Evolutionary conservation across 768 basidiomycete genomes (phyloP), one percentile per base, ranked within the genome.

Genomic region (Cyathus striatus): DNA sequence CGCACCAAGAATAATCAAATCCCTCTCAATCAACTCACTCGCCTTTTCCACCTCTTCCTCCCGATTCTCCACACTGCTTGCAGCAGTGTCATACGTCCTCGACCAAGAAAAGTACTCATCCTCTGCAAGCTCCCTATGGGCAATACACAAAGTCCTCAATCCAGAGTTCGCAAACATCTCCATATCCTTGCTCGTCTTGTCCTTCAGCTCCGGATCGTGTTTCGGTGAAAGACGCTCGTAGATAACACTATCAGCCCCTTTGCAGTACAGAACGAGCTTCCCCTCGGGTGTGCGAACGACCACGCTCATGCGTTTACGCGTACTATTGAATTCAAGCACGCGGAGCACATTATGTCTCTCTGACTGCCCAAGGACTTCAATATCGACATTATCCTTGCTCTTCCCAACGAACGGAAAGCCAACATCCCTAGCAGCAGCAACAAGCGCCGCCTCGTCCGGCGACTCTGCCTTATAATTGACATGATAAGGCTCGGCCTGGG

Each of bases 181-280:
- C 81, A 97, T 88, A 57, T 98, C 92, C 60, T 77, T 78, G 51
- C 70, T 72, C 34, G 94, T 97, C 58, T 80, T 69, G 34, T 79
- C 82, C 69, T 90, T 90, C 49, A 96, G 54, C 32, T 49, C 67
- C 2, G 71, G 68, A 54, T 95, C 89, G 55, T 90, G 89, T 50
- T 87, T 78, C 37, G 70, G 64, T n/a, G 78, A 75, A 2, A 98
- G 74, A 9, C 94, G 81, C 51, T 83, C 82, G 56, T 94, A 95
- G 53, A 98, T 86, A 54, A 98, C 92, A 51, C 82, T 87, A 62
- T 98, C 95, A 12, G 95, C 95, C n/a, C 95, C 95, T 64, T 97
- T 98, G 76, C 85, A 88, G 58, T 93, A 95, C 45, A 97, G 65
- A 21, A 93, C 69, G 47, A 96, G 67, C 52, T 73, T 70, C 14